Conservation (phyloP, 208 protist genomes). For the Zelonia costaricensis region DNA sequence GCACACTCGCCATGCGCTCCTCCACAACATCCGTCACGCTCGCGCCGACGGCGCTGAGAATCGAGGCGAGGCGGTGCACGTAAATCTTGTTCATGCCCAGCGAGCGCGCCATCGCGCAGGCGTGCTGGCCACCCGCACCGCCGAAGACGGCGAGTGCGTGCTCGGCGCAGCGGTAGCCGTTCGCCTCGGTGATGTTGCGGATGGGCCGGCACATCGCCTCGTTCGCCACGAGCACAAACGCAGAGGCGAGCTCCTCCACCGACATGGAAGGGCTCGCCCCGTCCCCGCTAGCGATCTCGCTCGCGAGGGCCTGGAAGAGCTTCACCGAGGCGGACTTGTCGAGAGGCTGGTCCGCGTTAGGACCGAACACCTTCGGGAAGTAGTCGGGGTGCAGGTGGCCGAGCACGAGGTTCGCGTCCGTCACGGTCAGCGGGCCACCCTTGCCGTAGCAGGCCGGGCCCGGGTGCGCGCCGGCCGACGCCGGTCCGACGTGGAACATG, state of each 20-base stretch:
- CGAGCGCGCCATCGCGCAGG: conserved; percentile 91
- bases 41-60: conserved; percentile 93
- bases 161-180: conserved; percentile 81
- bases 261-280: conserved; percentile 30
- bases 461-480: conserved; percentile 83
- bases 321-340: conserved; percentile 45
- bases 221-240: conserved; percentile 95
- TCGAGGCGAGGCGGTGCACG: conserved; percentile 76
- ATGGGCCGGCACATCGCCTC: conserved; percentile 97
- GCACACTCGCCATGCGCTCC: conserved; percentile 81
- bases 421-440: conserved; percentile 90
- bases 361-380: conserved; percentile 97
- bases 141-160: conserved; percentile 94
- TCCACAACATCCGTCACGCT: conserved; percentile 92
- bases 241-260: conserved; percentile 88
- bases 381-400: conserved; percentile 89
- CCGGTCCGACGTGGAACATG: conserved; percentile 94
- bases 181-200: conserved; percentile 90
- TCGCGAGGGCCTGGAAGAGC: conserved; percentile 69
- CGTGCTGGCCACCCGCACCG: conserved; percentile 94
- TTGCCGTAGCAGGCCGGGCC: conserved; percentile 96
- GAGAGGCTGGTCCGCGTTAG: conserved; percentile 63
- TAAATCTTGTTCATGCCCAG: conserved; percentile 84
- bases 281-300: conserved; percentile 40
- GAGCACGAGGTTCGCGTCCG: conserved; percentile 95